phyloP scores from a whole-genome alignment of 768 basidiomycete species.

The Tephrocybe rancida region DNA sequence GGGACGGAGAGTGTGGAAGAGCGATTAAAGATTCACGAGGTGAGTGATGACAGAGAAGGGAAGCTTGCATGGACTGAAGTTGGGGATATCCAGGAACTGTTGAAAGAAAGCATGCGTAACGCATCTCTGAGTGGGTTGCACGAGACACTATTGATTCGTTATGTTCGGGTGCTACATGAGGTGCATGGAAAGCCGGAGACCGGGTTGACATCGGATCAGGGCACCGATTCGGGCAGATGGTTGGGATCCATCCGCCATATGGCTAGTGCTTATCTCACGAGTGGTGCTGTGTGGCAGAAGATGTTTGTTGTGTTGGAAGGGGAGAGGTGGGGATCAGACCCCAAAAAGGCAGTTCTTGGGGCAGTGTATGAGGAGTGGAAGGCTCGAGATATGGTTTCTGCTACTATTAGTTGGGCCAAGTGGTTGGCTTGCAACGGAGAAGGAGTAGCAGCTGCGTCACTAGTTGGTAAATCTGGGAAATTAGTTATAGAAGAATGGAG shows the following conservation, averaged over 20 bases:
- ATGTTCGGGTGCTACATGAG: constrained; percentile 36
- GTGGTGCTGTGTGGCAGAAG: constrained; percentile 43
- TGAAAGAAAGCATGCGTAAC: constrained; percentile 49
- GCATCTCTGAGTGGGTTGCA: constrained; percentile 42
- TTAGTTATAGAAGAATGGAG: background rate
- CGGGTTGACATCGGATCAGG: constrained; percentile 33
- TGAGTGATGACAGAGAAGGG: constrained; percentile 16
- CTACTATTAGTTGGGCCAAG: background rate
- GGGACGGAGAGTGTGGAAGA: constrained; percentile 19
- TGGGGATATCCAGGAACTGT: constrained; percentile 34
- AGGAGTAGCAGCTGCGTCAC: too few relatives aligned
- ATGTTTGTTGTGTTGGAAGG: constrained; percentile 35
- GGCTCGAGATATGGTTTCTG: background rate
- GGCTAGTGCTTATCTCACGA: constrained; percentile 42
- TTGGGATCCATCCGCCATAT: constrained; percentile 40
- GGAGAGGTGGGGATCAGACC: constrained; percentile 12
- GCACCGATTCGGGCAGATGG: constrained; percentile 21
- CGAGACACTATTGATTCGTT: constrained; percentile 48
- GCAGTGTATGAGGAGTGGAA: constrained; percentile 48
- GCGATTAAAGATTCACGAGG: constrained; percentile 33
- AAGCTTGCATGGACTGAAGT: background rate
- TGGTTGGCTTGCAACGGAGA: too few relatives aligned
- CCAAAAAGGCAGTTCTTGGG: constrained; percentile 21
- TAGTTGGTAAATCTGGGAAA: too few relatives aligned
- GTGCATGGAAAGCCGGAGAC: constrained; percentile 18